Base-by-base conservation (phyloP, 345 rosid genomes). In the Geranium brycei region DNA sequence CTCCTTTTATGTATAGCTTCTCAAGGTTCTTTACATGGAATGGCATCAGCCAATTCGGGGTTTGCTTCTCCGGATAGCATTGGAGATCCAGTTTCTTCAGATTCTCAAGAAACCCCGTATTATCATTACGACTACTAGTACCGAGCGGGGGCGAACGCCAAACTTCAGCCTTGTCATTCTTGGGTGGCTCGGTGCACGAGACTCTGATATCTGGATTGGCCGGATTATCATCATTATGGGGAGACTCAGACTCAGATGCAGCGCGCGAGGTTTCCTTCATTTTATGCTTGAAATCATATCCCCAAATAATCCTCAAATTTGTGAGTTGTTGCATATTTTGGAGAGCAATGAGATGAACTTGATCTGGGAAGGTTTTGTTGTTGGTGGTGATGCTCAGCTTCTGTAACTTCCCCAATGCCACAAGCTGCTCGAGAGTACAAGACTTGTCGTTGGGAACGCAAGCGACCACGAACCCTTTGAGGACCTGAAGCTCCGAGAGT, bases 401-500 rank as follows among this genome's bases (percentile, higher is more conserved):
- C 61, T 64, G 68, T 19, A 78, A 58, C 31, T 65, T 18, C 3
- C 0, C 5, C 32, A 77, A 31, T 17, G 1, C 47, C 11, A 4
- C 4, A 61, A 80, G 70, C 12, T 77, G 65, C 0, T 1, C 56
- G 0, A 80, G 67, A 12, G 60, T 57, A 32, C 81, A 68, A 1
- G 77, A 28, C 1, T 35, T 81, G 2, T 76, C 56, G 38, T 79
- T 13, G 11, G 8, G 18, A 18, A 3, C 2, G 53, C 75, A 71
- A 67, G 76, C 71, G 2, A 82, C 66, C 17, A 78, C 82, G 70
- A 87, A 75, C 6, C 93, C 93, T 28, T 87, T 81, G 1, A 87
- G 79, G 41, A 87, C 88, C 72, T 72, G 66, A 58, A 87, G 81
- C 7, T 81, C 19, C 0, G 60, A 17, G 28, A 87, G 84, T 57